These are phyloP conservation scores for Centella asiatica DNA, from an alignment of 129 eudicot species.

Conservation along the genomic window DNA sequence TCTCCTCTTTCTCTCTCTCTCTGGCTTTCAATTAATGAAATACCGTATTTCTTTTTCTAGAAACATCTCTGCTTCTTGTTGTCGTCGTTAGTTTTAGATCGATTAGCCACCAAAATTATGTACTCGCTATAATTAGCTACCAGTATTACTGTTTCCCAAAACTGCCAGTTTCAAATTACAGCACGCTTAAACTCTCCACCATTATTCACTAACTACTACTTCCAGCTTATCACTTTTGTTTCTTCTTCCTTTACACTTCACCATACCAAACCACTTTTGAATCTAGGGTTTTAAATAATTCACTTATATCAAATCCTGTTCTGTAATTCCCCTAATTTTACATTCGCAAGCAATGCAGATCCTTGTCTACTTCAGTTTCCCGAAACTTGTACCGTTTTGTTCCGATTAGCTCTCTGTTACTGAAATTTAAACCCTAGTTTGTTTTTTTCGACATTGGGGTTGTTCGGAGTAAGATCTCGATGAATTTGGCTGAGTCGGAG, in stretches of 20 bases:
- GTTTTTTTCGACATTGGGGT: neutral
- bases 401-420: neutral
- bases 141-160: too few relatives aligned
- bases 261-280: neutral
- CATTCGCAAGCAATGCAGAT: neutral
- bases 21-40: too few relatives aligned
- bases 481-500: slow-evolving; percentile 49
- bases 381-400: neutral
- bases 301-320: too few relatives aligned
- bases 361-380: neutral
- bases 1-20: neutral
- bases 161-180: neutral
- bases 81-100: neutral
- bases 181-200: neutral
- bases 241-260: neutral
- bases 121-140: too few relatives aligned
- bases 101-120: neutral
- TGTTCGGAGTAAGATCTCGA: slow-evolving; percentile 21
- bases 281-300: slow-evolving; percentile 11
- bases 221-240: neutral
- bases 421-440: neutral
- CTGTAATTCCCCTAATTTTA: neutral
- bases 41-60: neutral
- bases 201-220: slow-evolving; percentile 8
- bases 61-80: neutral